Conservation (phyloP, 106 monocot species). For the Xerophyta viscosa region DNA sequence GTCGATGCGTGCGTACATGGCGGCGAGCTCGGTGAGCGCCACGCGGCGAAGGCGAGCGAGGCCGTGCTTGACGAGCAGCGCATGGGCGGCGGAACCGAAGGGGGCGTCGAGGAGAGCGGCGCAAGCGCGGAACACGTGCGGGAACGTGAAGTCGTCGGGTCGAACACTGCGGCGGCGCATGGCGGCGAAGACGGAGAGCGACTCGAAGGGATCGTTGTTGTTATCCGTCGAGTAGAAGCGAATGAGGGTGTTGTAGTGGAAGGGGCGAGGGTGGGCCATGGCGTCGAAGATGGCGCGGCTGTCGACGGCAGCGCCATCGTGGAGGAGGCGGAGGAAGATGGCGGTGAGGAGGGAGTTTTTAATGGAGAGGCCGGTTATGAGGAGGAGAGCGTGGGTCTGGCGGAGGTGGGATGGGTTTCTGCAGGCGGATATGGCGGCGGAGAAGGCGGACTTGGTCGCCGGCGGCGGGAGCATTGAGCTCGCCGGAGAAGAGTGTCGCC, state of each 20-base stretch:
- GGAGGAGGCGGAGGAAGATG: constrained; percentile 11
- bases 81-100: constrained; percentile 8
- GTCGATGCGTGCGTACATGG: constrained; percentile 14
- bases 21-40: constrained; percentile 10
- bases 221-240: constrained; percentile 6
- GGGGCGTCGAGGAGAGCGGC: constrained; percentile 3
- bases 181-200: constrained; percentile 10
- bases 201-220: constrained; percentile 1
- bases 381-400: constrained; percentile 24
- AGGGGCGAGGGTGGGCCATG: constrained; percentile 22
- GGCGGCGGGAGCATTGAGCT: no score
- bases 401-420: constrained; percentile 8
- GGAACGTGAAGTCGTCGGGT: constrained; percentile 31
- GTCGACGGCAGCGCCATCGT: constrained; percentile 8
- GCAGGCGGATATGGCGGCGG: no score
- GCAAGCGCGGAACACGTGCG: constrained; percentile 25
- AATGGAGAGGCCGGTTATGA: constrained; percentile 26
- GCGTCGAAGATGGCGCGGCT: constrained; percentile 26
- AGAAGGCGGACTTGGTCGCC: no score
- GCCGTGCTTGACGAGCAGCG: constrained; percentile 4
- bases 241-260: constrained; percentile 31
- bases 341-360: constrained; percentile 30
- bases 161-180: constrained; percentile 17
- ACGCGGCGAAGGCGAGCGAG: not conserved
- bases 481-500: no score